Evolutionary conservation across 352 stramenopile genomes (phyloP).

Genomic region (Globisporangium viniferum): DNA sequence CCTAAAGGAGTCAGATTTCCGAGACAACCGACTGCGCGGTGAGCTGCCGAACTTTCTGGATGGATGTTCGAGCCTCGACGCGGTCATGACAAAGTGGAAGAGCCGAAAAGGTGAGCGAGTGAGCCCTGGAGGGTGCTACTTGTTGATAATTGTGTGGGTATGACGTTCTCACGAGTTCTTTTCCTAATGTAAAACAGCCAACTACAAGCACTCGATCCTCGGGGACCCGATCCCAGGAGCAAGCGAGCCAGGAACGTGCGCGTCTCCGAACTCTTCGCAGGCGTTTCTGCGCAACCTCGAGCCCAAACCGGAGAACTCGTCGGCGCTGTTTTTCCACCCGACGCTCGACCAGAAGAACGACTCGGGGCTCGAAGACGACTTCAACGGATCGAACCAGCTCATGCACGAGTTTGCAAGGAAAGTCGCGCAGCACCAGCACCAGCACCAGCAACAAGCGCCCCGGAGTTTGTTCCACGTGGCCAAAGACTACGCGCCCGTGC

Average conservation of each 20-base stretch:
- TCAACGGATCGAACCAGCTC: conserved; percentile 42
- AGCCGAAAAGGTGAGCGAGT: conserved; percentile 45
- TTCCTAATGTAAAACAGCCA: conserved; percentile 25
- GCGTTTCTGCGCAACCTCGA: conserved; percentile 56
- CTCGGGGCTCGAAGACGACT: conserved; percentile 52
- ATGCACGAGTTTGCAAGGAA: conserved; percentile 49
- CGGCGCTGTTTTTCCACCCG: conserved; percentile 51
- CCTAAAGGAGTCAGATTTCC: conserved; percentile 77
- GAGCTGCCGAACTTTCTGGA: conserved; percentile 83
- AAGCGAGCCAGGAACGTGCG: conserved; percentile 22
- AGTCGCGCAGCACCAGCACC: conserved; percentile 10
- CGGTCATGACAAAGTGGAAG: conserved; percentile 84
- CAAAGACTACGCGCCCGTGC: conserved; percentile 1
- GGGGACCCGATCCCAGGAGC: conserved; percentile 56
- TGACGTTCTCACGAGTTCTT: too few relatives aligned
- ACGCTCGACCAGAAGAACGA: conserved; percentile 55
- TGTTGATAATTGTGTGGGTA: too few relatives aligned
- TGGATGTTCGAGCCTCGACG: conserved; percentile 71
- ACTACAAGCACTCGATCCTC: conserved; percentile 67
- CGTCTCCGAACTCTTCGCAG: conserved; percentile 32
- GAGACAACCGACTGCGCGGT: conserved; percentile 67
- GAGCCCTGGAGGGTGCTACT: not conserved
- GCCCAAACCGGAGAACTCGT: conserved; percentile 52
- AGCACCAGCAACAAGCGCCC: conserved; percentile 10
- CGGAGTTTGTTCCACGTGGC: conserved; percentile 15